Conservation (phyloP, 192 early-diverging fungal genomes). For the Oehlia diaphana region DNA sequence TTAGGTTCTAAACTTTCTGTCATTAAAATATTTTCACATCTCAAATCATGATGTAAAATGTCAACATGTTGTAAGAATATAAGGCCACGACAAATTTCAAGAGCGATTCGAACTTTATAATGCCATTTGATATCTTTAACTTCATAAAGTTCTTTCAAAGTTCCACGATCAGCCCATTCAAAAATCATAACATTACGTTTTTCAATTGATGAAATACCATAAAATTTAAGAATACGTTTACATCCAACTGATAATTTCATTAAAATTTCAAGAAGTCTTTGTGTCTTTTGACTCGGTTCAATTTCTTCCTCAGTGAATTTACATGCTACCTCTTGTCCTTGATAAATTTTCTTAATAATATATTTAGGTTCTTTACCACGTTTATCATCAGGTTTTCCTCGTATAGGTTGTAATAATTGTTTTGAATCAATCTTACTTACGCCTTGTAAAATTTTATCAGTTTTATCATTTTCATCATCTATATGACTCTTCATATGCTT, state of each 20-base stretch:
- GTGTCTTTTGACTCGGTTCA: neutral
- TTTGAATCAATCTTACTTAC: too few relatives aligned
- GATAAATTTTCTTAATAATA: too few relatives aligned
- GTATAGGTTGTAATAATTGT: too few relatives aligned
- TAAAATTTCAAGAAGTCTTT: conserved; percentile 6
- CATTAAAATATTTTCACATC: conserved; percentile 27
- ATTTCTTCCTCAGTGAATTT: neutral
- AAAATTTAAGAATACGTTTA: conserved; percentile 21
- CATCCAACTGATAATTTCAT: neutral
- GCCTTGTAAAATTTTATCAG: neutral
- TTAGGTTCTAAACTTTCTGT: conserved; percentile 6
- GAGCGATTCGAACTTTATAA: conserved; percentile 10
- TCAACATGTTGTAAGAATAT: conserved; percentile 7
- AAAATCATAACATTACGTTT: conserved; percentile 4
- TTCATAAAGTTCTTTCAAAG: conserved; percentile 8
- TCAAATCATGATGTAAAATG: conserved; percentile 27
- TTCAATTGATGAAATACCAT: conserved; percentile 11
- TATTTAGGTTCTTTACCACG: too few relatives aligned
- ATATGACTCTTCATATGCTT: too few relatives aligned
- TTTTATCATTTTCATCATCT: too few relatives aligned
- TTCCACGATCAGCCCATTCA: conserved; percentile 24
- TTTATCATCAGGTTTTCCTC: too few relatives aligned
- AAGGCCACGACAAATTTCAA: conserved; percentile 21
- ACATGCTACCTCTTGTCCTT: too few relatives aligned
- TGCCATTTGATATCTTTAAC: neutral